Evolutionary conservation across 805 yeast genomes (phyloP), one percentile per base, ranked within the genome.

Genomic region (Isabelozyma heimii): DNA sequence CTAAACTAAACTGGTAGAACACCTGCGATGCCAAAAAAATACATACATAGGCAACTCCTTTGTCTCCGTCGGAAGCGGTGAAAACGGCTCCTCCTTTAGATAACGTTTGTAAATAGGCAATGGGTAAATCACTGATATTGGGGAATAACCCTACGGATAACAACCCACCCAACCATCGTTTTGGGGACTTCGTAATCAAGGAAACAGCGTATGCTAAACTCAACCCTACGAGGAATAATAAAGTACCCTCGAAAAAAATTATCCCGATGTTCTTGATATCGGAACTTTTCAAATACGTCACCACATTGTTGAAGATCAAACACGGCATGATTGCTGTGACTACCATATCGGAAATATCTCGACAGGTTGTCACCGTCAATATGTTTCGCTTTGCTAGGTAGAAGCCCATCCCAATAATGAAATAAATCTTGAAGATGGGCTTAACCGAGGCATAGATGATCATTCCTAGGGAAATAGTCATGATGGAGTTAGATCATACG

Each of bases 11-110:
- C 67, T 87, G 82, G 58, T 79, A 66, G 42, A 88, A 73, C 37
- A 83, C 75, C 63, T 86, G 89, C 2, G 85, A 75, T 3, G 89
- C 85, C 42, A 85, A 72, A 57, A 86, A 87, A 33, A 91, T 84
- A 58, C 91, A 85, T 16, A 88, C 85, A 65, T 87, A 89, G 0
- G 97, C 94, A 24, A 87, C 85, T 24, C 97, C 97, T 56, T 79
- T 78, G 47, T 81, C 76, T 37, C 89, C 89, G 52, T 87, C 83
- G 4, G 66, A 78, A 13, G 72, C 58, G 0, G 84, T 71, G 57
- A 91, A 84, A 7, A 73, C 57, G 6, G 77, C 70, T 1, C 81
- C 72, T 1, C 90, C 83, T 13, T 80, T 76, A 24, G 87, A 84
- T 59, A 89, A 68, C 2, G 92, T 85, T 58, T 85, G 89, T 37